A percentile compares a stretch with the other conserved stretches of the same genome.
Conservation (phyloP, 2,329 filamentous ascomycete genomes). For the Fusarium phyllophilum region DNA sequence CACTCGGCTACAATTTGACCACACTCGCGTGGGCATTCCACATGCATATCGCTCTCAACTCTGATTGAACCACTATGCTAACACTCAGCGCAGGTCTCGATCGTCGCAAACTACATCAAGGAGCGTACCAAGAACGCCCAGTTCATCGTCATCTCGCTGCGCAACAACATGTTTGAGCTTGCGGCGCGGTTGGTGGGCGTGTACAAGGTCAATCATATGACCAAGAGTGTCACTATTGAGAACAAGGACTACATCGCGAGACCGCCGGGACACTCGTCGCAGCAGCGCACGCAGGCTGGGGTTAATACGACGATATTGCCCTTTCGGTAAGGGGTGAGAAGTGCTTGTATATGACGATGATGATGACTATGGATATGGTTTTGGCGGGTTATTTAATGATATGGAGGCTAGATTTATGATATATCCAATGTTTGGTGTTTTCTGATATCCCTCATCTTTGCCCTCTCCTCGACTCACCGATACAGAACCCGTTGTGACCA, state of each 20-base stretch:
- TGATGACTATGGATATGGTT: slow-evolving; percentile 31
- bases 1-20: slow-evolving; percentile 38
- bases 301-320: slow-evolving; percentile 50
- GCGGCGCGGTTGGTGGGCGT: slow-evolving; percentile 95
- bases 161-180: slow-evolving; percentile 99
- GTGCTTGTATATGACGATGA: slow-evolving; percentile 32
- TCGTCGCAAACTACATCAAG: slow-evolving; percentile 99
- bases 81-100: slow-evolving; percentile 75
- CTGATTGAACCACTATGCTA: slow-evolving; percentile 6
- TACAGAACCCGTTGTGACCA: neutral
- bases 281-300: slow-evolving; percentile 44
- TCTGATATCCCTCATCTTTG: neutral
- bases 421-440: slow-evolving; percentile 35
- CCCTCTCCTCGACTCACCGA: neutral
- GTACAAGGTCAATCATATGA: slow-evolving; percentile 99
- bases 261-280: slow-evolving; percentile 48
- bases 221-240: slow-evolving; percentile 90
- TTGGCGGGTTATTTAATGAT: slow-evolving; percentile 38
- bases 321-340: slow-evolving; percentile 44
- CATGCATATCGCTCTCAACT: slow-evolving; percentile 1
- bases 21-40: slow-evolving; percentile 29
- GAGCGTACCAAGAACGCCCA: slow-evolving; percentile 99
- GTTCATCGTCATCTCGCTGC: slow-evolving; percentile 96
- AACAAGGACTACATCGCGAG: slow-evolving; percentile 78
- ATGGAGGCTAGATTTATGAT: slow-evolving; percentile 40